Percentiles rank a stretch among this genome's conserved stretches.
Conservation (phyloP, 495 filamentous ascomycete species). For the Podospora fimiseda region DNA sequence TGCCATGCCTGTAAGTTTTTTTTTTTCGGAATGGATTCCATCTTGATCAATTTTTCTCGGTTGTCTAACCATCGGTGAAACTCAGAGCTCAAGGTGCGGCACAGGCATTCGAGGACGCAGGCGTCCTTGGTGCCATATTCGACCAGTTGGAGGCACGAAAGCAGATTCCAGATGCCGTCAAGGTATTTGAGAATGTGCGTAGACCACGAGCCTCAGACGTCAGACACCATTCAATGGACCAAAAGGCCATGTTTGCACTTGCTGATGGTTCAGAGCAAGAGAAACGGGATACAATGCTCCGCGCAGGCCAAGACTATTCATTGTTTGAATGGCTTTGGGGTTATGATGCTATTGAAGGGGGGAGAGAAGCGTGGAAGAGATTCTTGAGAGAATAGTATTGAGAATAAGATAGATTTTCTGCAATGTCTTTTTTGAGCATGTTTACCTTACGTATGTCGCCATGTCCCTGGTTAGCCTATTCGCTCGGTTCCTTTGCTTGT, state of each 20-base stretch:
- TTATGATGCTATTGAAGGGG: slow-evolving; percentile 6
- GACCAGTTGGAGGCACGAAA: neutral
- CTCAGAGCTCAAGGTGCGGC: slow-evolving; percentile 5
- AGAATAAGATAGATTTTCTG: slow-evolving; percentile 2
- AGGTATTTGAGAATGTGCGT: slow-evolving; percentile 4
- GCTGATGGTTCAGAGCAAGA: slow-evolving; percentile 4
- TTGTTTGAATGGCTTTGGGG: slow-evolving; percentile 10
- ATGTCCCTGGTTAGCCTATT: neutral
- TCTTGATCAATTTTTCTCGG: slow-evolving; percentile 1
- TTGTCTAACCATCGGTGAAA: neutral
- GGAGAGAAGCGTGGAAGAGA: slow-evolving; percentile 4
- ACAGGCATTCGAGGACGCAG: slow-evolving; percentile 12
- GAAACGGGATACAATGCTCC: slow-evolving; percentile 7
- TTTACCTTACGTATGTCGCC: slow-evolving; percentile 3
- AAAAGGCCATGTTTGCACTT: slow-evolving; percentile 5
- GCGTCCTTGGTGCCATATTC: slow-evolving; percentile 7
- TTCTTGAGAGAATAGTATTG: slow-evolving; percentile 3
- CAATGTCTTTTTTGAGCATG: slow-evolving; percentile 1
- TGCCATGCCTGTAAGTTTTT: slow-evolving; percentile 7
- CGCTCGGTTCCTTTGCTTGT: slow-evolving; percentile 6
- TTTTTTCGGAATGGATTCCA: neutral
- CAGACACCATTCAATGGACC: neutral
- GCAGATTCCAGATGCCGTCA: slow-evolving; percentile 7
- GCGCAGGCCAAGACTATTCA: neutral
- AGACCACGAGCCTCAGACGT: slow-evolving; percentile 5